Conservation (phyloP, 2,329 filamentous ascomycete species). For the Alternaria ventricosa region DNA sequence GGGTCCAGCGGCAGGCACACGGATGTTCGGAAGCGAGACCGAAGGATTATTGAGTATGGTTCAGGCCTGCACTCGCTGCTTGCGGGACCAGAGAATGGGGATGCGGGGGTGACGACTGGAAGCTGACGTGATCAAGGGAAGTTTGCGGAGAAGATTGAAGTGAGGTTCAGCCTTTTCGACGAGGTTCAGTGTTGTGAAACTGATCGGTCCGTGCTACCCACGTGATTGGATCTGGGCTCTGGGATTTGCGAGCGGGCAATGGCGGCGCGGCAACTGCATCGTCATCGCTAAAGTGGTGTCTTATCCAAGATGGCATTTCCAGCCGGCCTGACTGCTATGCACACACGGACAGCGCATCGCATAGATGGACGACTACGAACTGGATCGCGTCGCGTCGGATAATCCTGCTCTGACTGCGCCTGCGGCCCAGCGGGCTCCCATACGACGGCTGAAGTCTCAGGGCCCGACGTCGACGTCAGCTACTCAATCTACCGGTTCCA, state of each 20-base stretch:
- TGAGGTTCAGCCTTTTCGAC: slow-evolving; percentile 1
- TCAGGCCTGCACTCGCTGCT: not conserved
- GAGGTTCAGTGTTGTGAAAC: slow-evolving; percentile 11
- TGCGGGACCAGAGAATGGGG: not conserved
- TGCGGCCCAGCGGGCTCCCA: slow-evolving; percentile 21
- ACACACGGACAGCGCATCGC: not conserved
- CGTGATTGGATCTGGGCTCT: slow-evolving; percentile 9
- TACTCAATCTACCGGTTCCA: slow-evolving; percentile 2
- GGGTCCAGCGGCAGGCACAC: slow-evolving; percentile 13
- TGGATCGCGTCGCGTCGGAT: slow-evolving; percentile 35
- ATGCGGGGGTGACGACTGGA: not conserved
- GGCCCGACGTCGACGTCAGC: slow-evolving; percentile 9
- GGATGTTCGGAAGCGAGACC: slow-evolving; percentile 19
- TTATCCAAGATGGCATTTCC: not conserved
- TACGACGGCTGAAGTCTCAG: slow-evolving; percentile 21
- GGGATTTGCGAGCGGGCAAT: not conserved
- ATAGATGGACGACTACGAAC: slow-evolving; percentile 37
- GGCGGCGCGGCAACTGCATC: slow-evolving; percentile 6
- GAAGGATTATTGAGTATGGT: not conserved
- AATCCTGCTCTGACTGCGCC: slow-evolving; percentile 37
- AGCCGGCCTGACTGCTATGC: not conserved
- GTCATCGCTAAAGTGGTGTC: not conserved
- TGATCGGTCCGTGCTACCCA: slow-evolving; percentile 13
- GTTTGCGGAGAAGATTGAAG: not conserved
- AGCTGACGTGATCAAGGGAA: not conserved